Base-by-base conservation (phyloP, 495 filamentous ascomycete species). In the Penicillium pulvis region DNA sequence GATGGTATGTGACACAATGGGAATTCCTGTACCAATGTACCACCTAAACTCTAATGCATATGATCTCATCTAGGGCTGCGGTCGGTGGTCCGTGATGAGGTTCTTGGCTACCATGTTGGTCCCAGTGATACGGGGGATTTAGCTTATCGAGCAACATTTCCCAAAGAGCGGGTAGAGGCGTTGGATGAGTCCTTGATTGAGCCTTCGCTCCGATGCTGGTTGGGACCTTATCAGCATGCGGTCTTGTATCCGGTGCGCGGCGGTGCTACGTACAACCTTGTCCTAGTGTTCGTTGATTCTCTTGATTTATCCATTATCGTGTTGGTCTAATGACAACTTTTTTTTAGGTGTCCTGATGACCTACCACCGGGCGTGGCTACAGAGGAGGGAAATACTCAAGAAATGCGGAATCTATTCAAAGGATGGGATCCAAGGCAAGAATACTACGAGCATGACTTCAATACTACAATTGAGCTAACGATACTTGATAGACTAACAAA, bases 111-210 rank as follows among this genome's bases (percentile, higher is more conserved):
- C 4, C 56, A 64, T 17, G 69, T 75, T 36, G 63, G 65, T 0
- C 81, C 83, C 7, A 53, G 68, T 1, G 77, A 79, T 6, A 88
- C 85, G 0, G 86, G 86, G 1, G 85, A 88, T 63, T 68, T 88
- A 28, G 86, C 85, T 1, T 88, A 87, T 61, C 71, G 86, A 17
- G 69, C 87, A 1, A 71, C 86, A 2, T 56, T 68, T 24, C 31
- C 52, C 3, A 50, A 23, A 24, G 35, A 50, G 11, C 41, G 56
- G 28, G 48, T 67, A 4, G 59, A 59, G 12, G 51, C 53, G 4
- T 50, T 68, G 1, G 20, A 33, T 11, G 56, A 64, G 14, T 41
- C 39, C 14, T 41, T 30, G 23, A 45, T 4, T 24, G 57, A 6
- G 49, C 64, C 7, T 43, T 63, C 19, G 59, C 51, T 3, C 33